Percentiles rank a stretch among this genome's conserved stretches.
These are phyloP conservation scores for Camellia sinensis DNA, from an alignment of 148 eudicot species.

Conservation along the genomic window DNA sequence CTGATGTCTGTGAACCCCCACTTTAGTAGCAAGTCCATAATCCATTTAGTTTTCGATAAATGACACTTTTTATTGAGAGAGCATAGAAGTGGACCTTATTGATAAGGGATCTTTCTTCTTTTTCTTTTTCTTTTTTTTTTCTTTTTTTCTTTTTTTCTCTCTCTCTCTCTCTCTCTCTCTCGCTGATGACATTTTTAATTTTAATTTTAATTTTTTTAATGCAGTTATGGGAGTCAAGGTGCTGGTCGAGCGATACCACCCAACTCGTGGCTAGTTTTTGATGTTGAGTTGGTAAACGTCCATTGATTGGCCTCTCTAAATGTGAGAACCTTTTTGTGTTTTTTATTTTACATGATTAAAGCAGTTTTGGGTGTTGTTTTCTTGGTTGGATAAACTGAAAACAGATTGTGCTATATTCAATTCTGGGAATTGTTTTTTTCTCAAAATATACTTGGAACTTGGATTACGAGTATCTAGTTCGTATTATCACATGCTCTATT, in stretches of 20 bases:
- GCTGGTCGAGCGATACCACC: too few relatives aligned
- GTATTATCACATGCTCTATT: neutral
- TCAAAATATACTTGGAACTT: neutral
- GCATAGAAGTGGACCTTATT: too few relatives aligned
- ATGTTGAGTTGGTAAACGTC: too few relatives aligned
- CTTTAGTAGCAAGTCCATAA: neutral
- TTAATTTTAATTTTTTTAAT: neutral
- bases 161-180: too few relatives aligned
- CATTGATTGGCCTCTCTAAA: conserved; percentile 9
- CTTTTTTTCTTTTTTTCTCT: too few relatives aligned
- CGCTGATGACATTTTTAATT: neutral
- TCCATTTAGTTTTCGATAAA: neutral
- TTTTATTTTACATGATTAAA: too few relatives aligned
- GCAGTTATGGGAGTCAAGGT: conserved; percentile 55
- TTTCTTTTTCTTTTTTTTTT: too few relatives aligned
- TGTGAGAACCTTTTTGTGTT: neutral
- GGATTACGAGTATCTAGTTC: neutral
- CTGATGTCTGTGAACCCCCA: neutral
- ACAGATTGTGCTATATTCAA: too few relatives aligned
- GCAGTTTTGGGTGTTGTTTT: too few relatives aligned
- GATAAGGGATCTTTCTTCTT: neutral
- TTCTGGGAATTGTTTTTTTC: neutral
- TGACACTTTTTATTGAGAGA: neutral
- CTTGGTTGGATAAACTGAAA: too few relatives aligned
- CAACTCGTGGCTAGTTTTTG: too few relatives aligned